Conservation (phyloP, 129 eudicot genomes). For the Sambucus nigra region DNA sequence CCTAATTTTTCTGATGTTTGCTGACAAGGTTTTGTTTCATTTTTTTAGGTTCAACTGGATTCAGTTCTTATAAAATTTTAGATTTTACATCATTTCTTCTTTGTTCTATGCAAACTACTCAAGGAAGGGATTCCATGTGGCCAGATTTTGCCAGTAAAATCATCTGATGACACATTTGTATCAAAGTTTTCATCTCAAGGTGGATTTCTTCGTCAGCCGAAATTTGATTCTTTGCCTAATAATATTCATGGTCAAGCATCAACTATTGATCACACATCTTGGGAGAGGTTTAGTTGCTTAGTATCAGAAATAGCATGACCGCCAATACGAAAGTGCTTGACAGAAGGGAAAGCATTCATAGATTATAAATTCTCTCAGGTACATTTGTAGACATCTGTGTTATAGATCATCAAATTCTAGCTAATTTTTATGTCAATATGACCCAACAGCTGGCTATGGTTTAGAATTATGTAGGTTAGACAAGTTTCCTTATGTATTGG, state of each 20-base stretch:
- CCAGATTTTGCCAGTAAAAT: conserved; percentile 14
- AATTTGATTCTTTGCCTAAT: conserved; percentile 26
- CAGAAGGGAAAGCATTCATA: conserved; percentile 66
- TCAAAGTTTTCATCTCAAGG: conserved; percentile 61
- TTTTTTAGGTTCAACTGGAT: conserved; percentile 70
- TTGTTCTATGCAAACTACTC: conserved; percentile 76
- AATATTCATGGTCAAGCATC: conserved; percentile 18
- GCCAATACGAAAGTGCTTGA: conserved; percentile 57
- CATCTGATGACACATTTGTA: conserved; percentile 18
- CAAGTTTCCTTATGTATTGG: too few species aligned
- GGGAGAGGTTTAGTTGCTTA: conserved; percentile 60
- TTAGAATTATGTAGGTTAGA: too few species aligned
- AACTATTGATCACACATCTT: conserved; percentile 29
- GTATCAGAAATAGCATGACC: conserved; percentile 71
- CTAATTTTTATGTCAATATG: too few species aligned
- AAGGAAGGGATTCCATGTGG: conserved; percentile 58
- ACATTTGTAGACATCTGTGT: conserved; percentile 9
- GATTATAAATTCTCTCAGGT: conserved; percentile 82
- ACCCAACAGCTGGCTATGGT: too few species aligned
- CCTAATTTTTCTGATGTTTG: too few species aligned
- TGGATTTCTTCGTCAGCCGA: conserved; percentile 72
- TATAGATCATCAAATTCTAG: too few species aligned
- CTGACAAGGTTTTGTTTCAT: background rate
- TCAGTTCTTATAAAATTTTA: conserved; percentile 55
- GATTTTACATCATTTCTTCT: conserved; percentile 75